Conservation (phyloP, 129 eudicot genomes). For the Flaveria bidentis region DNA sequence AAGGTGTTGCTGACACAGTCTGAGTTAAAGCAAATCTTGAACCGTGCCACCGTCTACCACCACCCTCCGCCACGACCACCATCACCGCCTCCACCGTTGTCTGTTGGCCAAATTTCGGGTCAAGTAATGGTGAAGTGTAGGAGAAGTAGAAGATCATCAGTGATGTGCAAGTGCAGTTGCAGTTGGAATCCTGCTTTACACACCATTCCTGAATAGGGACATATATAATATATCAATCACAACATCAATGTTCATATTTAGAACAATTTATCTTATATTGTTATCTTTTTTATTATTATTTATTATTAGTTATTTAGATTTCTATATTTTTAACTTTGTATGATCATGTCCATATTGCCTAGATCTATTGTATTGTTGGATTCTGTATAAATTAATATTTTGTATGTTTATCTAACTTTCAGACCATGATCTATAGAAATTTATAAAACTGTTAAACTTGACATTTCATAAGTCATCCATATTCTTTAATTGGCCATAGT, state of each 20-base stretch:
- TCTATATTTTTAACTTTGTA: slow-evolving; percentile 7
- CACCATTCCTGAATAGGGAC: slow-evolving; percentile 36
- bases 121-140: slow-evolving; percentile 14
- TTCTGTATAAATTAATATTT: neutral
- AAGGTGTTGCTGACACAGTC: slow-evolving; percentile 43
- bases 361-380: neutral
- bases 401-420: neutral
- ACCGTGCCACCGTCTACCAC: slow-evolving; percentile 20
- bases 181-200: slow-evolving; percentile 48
- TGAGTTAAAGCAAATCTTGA: slow-evolving; percentile 39
- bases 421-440: too few relatives aligned
- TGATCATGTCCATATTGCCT: neutral
- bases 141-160: slow-evolving; percentile 20
- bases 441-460: too few relatives aligned
- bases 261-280: neutral
- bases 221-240: neutral
- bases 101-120: slow-evolving; percentile 1
- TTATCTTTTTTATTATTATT: neutral
- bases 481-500: too few relatives aligned
- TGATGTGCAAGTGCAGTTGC: slow-evolving; percentile 23
- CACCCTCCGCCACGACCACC: neutral
- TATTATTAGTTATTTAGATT: neutral
- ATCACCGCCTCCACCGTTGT: neutral
- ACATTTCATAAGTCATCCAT: too few relatives aligned
- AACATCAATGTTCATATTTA: neutral